These are phyloP conservation scores for Taxawa tesnikishii DNA, from an alignment of 2,329 filamentous ascomycete species.

Conservation along the genomic window DNA sequence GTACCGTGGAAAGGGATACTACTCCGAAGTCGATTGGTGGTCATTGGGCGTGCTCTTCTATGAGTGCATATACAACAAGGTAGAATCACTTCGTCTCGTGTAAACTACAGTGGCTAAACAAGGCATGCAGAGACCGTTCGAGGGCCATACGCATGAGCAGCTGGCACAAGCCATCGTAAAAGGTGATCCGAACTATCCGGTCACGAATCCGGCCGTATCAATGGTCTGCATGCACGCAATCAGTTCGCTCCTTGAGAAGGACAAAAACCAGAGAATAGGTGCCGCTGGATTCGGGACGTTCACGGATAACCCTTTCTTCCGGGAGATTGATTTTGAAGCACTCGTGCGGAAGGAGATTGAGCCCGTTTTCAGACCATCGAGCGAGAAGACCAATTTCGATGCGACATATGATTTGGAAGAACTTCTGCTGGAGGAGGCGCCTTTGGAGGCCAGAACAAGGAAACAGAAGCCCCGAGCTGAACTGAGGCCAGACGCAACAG, in stretches of 20 bases:
- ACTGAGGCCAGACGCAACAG: constrained; percentile 85
- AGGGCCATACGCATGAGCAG: constrained; percentile 72
- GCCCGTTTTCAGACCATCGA: constrained; percentile 84
- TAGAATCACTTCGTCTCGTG: no score
- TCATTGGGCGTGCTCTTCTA: constrained; percentile 96
- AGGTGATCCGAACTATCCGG: constrained; percentile 75
- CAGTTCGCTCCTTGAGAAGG: constrained; percentile 66
- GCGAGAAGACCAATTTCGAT: constrained; percentile 98
- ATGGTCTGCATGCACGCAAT: constrained; percentile 84
- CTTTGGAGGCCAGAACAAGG: constrained; percentile 79
- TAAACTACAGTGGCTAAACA: no score
- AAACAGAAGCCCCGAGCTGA: constrained; percentile 88
- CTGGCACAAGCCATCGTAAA: constrained; percentile 71
- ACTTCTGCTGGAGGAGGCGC: constrained; percentile 83
- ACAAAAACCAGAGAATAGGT: constrained; percentile 74
- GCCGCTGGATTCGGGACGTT: constrained; percentile 71
- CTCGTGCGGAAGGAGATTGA: constrained; percentile 79
- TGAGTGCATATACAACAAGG: constrained; percentile 99
- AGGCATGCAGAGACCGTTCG: constrained; percentile 85
- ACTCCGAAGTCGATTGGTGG: constrained; percentile 94
- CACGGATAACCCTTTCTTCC: constrained; percentile 80
- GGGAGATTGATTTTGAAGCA: constrained; percentile 68
- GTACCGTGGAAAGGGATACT: constrained; percentile 81
- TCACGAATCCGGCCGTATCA: constrained; percentile 82
- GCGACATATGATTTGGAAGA: constrained; percentile 97